Conservation (phyloP, 2,329 filamentous ascomycete species). For the Hyphodiscus sp. region DNA sequence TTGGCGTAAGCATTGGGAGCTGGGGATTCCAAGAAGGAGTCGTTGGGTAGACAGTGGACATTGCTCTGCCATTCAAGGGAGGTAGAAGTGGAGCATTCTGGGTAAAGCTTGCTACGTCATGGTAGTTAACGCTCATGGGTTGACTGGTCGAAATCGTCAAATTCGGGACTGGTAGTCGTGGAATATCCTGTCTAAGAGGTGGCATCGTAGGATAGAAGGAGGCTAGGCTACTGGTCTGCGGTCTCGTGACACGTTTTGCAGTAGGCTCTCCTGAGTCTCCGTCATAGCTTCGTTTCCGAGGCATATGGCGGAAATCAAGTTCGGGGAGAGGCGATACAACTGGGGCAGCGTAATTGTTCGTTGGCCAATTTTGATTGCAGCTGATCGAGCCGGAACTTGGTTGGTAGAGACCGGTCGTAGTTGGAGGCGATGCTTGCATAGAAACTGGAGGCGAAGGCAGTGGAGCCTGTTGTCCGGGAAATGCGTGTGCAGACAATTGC, state of each 20-base stretch:
- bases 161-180: slow-evolving; percentile 63
- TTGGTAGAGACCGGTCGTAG: slow-evolving; percentile 33
- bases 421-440: slow-evolving; percentile 42
- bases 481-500: slow-evolving; percentile 22
- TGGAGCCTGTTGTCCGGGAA: slow-evolving; percentile 34
- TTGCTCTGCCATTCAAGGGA: slow-evolving; percentile 46
- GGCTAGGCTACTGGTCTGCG: slow-evolving; percentile 5
- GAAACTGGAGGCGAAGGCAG: slow-evolving; percentile 45
- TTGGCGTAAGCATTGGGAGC: slow-evolving; percentile 31
- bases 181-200: slow-evolving; percentile 29
- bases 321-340: slow-evolving; percentile 30
- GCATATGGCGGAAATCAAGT: slow-evolving; percentile 29
- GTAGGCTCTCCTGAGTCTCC: slow-evolving; percentile 47
- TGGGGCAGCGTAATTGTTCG: slow-evolving; percentile 33
- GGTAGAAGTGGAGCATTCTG: slow-evolving; percentile 26
- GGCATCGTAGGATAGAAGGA: slow-evolving; percentile 12
- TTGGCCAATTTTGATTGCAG: slow-evolving; percentile 29
- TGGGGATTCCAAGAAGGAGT: slow-evolving; percentile 42
- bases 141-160: slow-evolving; percentile 43
- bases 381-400: slow-evolving; percentile 20
- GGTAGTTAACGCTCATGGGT: slow-evolving; percentile 19
- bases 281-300: slow-evolving; percentile 54
- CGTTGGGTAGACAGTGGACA: slow-evolving; percentile 67
- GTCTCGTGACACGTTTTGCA: slow-evolving; percentile 38
- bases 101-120: slow-evolving; percentile 14